Base-by-base conservation (phyloP, 805 yeast species). In the Pichia scutulata region DNA sequence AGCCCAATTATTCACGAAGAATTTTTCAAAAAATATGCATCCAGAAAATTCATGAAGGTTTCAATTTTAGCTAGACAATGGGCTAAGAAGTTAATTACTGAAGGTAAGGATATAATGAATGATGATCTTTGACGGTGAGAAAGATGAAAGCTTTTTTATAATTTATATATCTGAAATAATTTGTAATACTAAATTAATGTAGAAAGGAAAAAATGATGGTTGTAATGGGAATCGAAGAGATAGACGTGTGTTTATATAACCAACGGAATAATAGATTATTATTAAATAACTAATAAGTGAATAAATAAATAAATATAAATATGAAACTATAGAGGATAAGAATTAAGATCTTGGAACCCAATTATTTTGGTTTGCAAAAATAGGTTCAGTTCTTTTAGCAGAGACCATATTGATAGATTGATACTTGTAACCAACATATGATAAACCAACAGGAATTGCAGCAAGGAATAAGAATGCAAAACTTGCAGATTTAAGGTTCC, bases 21-120 rank as follows among this genome's bases (percentile, higher is more conserved):
- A 65, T 89, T 92, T 62, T 89, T 89, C 73, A 87, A 86, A 64
- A 93, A 93, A 70, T 93, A 93, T 65, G 92, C 96, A 44, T 80
- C 93, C 30, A 81, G 89, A 64, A 84, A 86, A 65, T 89, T 84
- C 64, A 80, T 93, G 84, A 87, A 88, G 67, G 93, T 89, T 25
- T 81, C 89, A 51, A 78, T 85, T 19, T 73, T 84, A 51, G 84
- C 93, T 55, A 77, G 92, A 64, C 86, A 84, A 64, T 86, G 93
- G 93, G 93, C 90, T 23, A 80, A 83, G 63, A 77, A 80, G 59
- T 69, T 76, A 48, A 68, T 69, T 41, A 61, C 71, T 41, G 81
- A 77, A 53, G 73, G 75, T 46, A 75, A 70, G 54, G 65, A 58
- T 55, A 68, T 69, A 36, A 68, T 68, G 71, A 72, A 69, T 59